These are phyloP conservation scores for Xylariales sp. DNA, from an alignment of 2,329 filamentous ascomycete species.

Conservation along the genomic window DNA sequence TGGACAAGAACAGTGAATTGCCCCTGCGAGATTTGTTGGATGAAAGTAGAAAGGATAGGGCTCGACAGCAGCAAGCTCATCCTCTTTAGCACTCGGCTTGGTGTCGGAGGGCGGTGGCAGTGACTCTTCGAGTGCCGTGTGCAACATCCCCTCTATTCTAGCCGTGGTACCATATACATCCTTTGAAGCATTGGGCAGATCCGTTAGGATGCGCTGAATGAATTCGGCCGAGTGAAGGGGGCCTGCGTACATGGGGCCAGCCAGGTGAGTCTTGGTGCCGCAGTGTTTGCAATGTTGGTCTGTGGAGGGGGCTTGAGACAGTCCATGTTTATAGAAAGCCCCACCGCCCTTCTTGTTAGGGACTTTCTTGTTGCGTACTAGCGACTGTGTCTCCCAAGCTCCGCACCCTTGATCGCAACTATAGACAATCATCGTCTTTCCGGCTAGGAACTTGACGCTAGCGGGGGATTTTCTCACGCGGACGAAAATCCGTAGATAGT, in stretches of 20 bases:
- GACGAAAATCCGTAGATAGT: conserved; percentile 87
- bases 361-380: conserved; percentile 64
- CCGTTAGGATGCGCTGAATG: conserved; percentile 70
- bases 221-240: conserved; percentile 82
- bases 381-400: conserved; percentile 78
- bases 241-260: conserved; percentile 92
- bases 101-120: conserved; percentile 26
- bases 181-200: conserved; percentile 62
- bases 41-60: conserved; percentile 82
- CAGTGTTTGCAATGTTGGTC: conserved; percentile 75
- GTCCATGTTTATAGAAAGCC: conserved; percentile 72
- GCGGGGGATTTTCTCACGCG: conserved; percentile 73
- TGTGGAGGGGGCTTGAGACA: conserved; percentile 65
- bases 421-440: conserved; percentile 90
- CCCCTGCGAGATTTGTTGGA: conserved; percentile 67
- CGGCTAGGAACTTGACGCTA: conserved; percentile 83
- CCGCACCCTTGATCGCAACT: conserved; percentile 88
- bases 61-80: conserved; percentile 62
- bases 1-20: conserved; percentile 75
- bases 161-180: conserved; percentile 73
- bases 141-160: conserved; percentile 87
- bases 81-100: conserved; percentile 23
- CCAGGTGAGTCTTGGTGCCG: conserved; percentile 78
- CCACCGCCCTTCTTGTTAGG: conserved; percentile 66
- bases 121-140: conserved; percentile 77